Base-by-base conservation (phyloP, 2,329 filamentous ascomycete species). In the Sclerotinia nivalis region DNA sequence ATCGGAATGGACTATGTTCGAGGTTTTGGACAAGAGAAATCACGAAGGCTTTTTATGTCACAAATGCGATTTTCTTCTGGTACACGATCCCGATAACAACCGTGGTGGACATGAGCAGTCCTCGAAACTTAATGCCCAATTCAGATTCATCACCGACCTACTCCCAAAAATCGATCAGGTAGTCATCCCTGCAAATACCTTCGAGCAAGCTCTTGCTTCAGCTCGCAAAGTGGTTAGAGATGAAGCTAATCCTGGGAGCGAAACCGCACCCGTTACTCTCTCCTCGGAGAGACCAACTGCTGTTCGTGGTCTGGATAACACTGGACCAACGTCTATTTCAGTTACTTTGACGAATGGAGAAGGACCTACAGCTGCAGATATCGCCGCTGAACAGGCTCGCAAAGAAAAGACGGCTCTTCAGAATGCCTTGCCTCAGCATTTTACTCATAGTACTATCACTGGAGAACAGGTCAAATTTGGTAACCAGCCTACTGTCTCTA, bases 1-100 rank as follows among this genome's bases (percentile, higher is more conserved):
- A 74, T 86, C 91, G 1, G 91, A 97, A 79, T 99, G 92, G 87
- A 97, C 94, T 3, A 88, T 91, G 73, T 88, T 98, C 80, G 94
- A 98, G 74, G 94, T 96, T 1, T 82, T 98, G 66, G 93, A 97
- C 80, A 89, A 87, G 71, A 84, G 89, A 65, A 84, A 85, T 1
- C 80, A 82, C 2, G 82, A 84, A 60, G 92, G 93, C 0, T 98
- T 98, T 78, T 82, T 91, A 60, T 99, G 96, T 80, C 90, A 94
- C 77, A 88, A 89, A 65, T 99, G 96, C 81, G 84, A 86, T 28
- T 84, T 83, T 68, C 81, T 87, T 2, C 84, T 96, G 34, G 84
- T 87, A 0, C 88, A 88, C 68, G 88, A 91, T 73, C 85, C 88
- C 52, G 88, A 92, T 71, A 88, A 89, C 50, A 86, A 89, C 69